phyloP scores from a whole-genome alignment of 179 eudicot genomes.

The Nepenthes alata region DNA sequence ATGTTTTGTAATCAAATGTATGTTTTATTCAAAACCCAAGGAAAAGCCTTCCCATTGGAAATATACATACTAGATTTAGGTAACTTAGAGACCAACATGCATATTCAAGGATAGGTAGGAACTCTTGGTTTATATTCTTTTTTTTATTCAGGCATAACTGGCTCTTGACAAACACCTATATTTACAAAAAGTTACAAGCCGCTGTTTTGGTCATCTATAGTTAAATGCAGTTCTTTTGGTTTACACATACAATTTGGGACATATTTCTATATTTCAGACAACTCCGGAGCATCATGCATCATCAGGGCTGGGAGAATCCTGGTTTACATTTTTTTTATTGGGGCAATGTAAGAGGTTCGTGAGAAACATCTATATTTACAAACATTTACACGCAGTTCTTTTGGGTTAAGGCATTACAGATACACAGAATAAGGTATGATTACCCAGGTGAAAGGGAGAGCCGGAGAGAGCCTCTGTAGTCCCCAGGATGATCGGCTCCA shows the following conservation, averaged over 20 bases:
- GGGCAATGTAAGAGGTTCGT: no score
- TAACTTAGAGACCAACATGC: no score
- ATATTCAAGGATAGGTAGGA: no score
- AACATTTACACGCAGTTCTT: background rate
- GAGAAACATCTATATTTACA: no score
- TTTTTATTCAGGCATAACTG: no score
- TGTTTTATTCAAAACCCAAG: background rate
- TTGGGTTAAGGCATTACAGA: background rate
- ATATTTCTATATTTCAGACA: no score
- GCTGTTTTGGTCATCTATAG: background rate
- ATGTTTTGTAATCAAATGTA: background rate
- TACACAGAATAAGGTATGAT: background rate
- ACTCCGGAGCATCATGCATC: no score
- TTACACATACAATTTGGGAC: no score
- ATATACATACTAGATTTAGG: background rate
- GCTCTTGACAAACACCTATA: no score
- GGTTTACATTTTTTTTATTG: no score
- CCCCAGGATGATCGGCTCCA: constrained; percentile 31
- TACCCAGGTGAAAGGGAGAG: constrained; percentile 52
- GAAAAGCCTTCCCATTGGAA: background rate
- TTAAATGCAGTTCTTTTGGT: background rate
- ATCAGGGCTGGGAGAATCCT: no score
- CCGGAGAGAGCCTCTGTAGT: constrained; percentile 35
- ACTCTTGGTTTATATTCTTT: no score
- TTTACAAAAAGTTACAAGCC: background rate